These are phyloP conservation scores for Penicillium sp. DNA, from an alignment of 2,329 filamentous ascomycete species.

Conservation along the genomic window DNA sequence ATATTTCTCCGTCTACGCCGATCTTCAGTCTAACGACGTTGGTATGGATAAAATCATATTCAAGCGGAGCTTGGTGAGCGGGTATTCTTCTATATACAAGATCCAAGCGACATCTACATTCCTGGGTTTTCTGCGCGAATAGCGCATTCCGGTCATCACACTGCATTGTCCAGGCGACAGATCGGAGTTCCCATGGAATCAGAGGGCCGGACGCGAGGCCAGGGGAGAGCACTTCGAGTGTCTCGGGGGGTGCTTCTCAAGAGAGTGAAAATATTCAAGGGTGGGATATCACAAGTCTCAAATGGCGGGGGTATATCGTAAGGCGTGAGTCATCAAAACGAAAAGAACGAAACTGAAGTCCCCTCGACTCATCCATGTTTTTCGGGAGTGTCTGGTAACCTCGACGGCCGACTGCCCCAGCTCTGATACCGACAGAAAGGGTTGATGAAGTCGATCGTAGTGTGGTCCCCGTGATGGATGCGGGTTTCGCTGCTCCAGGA, in stretches of 20 bases:
- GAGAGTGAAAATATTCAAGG: background rate
- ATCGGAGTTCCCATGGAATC: background rate
- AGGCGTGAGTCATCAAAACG: constrained; percentile 19
- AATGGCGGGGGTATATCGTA: constrained; percentile 13
- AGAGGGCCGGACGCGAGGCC: constrained; percentile 6
- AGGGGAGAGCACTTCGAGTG: background rate
- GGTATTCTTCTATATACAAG: background rate
- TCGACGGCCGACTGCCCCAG: constrained; percentile 6
- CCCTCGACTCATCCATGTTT: constrained; percentile 16
- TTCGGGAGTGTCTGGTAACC: constrained; percentile 6
- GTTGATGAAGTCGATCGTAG: constrained; percentile 25
- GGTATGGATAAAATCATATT: background rate
- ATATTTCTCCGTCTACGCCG: constrained; percentile 8
- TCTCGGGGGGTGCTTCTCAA: background rate
- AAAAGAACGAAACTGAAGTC: background rate
- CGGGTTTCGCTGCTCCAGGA: constrained; percentile 33
- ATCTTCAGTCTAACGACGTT: background rate
- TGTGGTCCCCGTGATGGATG: constrained; percentile 20
- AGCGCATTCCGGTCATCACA: background rate
- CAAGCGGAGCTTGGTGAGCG: background rate
- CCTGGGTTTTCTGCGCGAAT: background rate
- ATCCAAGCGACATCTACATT: background rate
- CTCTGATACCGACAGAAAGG: constrained; percentile 12
- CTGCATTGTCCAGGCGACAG: background rate
- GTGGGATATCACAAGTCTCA: constrained; percentile 9